These are phyloP conservation scores for Calonectria pseudoturangicola DNA, from an alignment of 2,329 filamentous ascomycete genomes.

Conservation along the genomic window DNA sequence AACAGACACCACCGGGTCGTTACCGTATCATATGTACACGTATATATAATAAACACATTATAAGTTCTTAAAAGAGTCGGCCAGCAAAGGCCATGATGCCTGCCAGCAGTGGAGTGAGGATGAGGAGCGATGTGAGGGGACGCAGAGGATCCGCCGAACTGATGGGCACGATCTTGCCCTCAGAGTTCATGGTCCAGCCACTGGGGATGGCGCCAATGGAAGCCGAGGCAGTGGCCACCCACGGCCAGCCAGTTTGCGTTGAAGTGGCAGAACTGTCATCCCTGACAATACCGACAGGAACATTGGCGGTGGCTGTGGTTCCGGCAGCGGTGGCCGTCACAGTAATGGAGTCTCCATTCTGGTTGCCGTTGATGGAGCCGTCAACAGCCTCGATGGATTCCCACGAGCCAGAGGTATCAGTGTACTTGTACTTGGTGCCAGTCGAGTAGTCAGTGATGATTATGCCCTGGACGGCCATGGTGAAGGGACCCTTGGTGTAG, in stretches of 20 bases:
- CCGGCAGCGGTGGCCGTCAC: constrained; percentile 76
- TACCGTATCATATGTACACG: constrained; percentile 38
- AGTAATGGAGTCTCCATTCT: constrained; percentile 70
- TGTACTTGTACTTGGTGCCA: constrained; percentile 88
- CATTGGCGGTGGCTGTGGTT: constrained; percentile 78
- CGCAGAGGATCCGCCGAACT: constrained; percentile 62
- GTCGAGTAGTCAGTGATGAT: constrained; percentile 94
- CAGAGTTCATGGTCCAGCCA: constrained; percentile 87
- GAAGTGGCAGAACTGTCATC: constrained; percentile 71
- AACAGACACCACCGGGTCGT: constrained; percentile 8
- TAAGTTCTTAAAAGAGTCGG: constrained; percentile 45
- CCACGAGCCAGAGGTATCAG: constrained; percentile 86
- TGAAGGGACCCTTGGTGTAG: constrained; percentile 88
- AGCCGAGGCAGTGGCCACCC: constrained; percentile 75
- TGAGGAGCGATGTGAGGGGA: constrained; percentile 49
- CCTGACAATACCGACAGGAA: constrained; percentile 79
- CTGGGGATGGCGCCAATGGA: constrained; percentile 78
- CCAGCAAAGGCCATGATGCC: constrained; percentile 52
- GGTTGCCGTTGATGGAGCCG: constrained; percentile 83
- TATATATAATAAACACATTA: constrained; percentile 12
- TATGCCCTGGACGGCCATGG: constrained; percentile 87
- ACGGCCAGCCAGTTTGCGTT: constrained; percentile 80
- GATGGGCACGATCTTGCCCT: constrained; percentile 85
- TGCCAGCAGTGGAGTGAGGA: constrained; percentile 54
- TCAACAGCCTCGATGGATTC: constrained; percentile 87